Evolutionary conservation across 2,329 filamentous ascomycete genomes (phyloP), one percentile per base, ranked within the genome.

Genomic region (Allantophomopsis cytisporea): DNA sequence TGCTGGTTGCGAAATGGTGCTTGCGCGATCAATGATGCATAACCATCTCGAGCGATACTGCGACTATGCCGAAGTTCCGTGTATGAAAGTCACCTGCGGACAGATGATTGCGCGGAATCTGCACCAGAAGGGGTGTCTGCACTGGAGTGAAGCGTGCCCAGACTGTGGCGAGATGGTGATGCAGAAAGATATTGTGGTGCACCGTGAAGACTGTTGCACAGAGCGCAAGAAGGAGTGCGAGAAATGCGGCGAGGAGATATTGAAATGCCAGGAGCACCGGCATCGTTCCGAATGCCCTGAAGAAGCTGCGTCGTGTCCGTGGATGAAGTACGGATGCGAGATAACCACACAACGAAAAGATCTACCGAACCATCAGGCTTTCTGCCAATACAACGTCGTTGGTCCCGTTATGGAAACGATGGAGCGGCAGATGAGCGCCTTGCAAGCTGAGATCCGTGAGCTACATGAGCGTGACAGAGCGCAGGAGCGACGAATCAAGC

Each of bases 11-110:
- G 54, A 58, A 31, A 57, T 63, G 31, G 57, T 66, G 8, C 57
- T 73, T 36, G 60, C 68, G 5, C 64, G 76, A 7, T 71, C 73
- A 33, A 60, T 67, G 18, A 61, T 79, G 7, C 64, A 70, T 47
- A 62, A 64, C 18, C 76, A 81, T 49, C 64, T 75, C 32, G 64
- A 65, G 7, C 63, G 63, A 15, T 70, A 75, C 37, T 81, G 76
- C 50, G 61, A 61, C 1, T 75, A 69, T 47, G 68, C 67, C 5
- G 58, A 67, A 23, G 68, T 75, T 15, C 60, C 62, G n/a, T 81
- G 76, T 47, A 67, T 71, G 0, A 68, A 70, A 30, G 51, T 62
- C 12, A 51, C 54, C 2, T 81, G 76, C 52, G 54, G 61, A 21
- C 66, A 71, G 51, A 62, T 61, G 17, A 60, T 79, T 2, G 60